Evolutionary conservation across 345 rosid genomes (phyloP), one percentile per base, ranked within the genome.

Genomic region (Leavenworthia alabamica): DNA sequence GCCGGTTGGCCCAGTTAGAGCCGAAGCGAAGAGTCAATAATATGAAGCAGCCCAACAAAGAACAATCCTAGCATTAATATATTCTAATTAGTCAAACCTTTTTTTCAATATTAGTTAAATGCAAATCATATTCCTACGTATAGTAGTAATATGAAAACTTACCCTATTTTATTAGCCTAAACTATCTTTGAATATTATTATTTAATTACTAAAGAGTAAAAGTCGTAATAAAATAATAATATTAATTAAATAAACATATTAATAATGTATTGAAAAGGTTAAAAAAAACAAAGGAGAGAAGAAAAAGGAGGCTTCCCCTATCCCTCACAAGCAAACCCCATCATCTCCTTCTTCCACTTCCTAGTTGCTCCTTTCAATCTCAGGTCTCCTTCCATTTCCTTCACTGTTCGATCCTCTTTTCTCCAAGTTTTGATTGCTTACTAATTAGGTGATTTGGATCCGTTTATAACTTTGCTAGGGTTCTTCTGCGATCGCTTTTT

Each of bases 291-390:
- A 32, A 44, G 41, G 42, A 15, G 53, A 54, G 46, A 67, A 15
- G 11, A 11, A 13, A 65, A 11, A 31, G 40, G 39, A 43, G 63
- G n/a, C n/a, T n/a, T n/a, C n/a, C n/a, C n/a, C n/a, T n/a, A n/a
- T n/a, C n/a, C 22, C 22, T n/a, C 60, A 44, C 70, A 54, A 65
- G 70, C 61, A 65, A 65, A 55, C 62, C 62, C 61, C 51, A 13
- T 64, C 50, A 6, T 6, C 46, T 16, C 3, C 14, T 26, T 36
- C 4, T 10, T 16, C 35, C 24, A 47, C 55, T 14, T 23, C 59
- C 36, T 45, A 16, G 16, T 26, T 26, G 6, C 1, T 11, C 8
- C 64, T 48, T 24, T 11, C 17, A 19, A 48, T 50, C 66, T 68
- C 60, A 57, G 60, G 73, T 68, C 40, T 32, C 60, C 54, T 57